Percentiles rank a stretch among this genome's conserved stretches.
Evolutionary conservation across 1,284 basidiomycete species (phyloP).

Genomic region (Sanghuangporus weigelae): DNA sequence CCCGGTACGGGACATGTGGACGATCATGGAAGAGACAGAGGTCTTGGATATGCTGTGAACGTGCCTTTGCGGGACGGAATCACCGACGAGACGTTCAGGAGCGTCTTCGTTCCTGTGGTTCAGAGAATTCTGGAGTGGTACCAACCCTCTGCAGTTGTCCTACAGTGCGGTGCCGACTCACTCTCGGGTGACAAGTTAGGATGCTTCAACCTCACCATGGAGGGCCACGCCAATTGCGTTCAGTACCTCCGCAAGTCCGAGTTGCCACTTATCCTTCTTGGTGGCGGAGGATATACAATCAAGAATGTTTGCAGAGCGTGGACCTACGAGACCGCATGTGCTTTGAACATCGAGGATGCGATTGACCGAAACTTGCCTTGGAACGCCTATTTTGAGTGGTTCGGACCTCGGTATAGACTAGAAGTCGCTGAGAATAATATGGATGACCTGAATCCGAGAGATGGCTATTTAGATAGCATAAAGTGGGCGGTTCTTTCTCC

Average conservation of each 20-base stretch:
- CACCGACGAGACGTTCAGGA: slow-evolving; percentile 76
- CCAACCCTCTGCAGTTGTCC: slow-evolving; percentile 83
- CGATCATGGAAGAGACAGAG: slow-evolving; percentile 82
- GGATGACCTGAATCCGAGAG: slow-evolving; percentile 87
- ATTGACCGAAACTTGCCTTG: slow-evolving; percentile 86
- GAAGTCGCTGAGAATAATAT: slow-evolving; percentile 91
- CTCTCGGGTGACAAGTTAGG: slow-evolving; percentile 95
- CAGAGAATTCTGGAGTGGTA: slow-evolving; percentile 88
- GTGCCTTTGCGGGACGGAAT: slow-evolving; percentile 94
- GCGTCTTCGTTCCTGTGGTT: slow-evolving; percentile 87
- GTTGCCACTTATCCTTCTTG: slow-evolving; percentile 87
- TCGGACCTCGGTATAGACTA: slow-evolving; percentile 91
- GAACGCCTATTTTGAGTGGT: slow-evolving; percentile 98
- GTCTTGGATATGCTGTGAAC: slow-evolving; percentile 90
- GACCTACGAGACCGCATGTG: slow-evolving; percentile 96
- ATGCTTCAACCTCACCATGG: slow-evolving; percentile 94
- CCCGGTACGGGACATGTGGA: slow-evolving; percentile 89
- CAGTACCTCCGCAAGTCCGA: slow-evolving; percentile 82
- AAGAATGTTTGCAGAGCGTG: slow-evolving; percentile 95
- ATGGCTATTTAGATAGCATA: slow-evolving; percentile 78
- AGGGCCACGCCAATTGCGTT: slow-evolving; percentile 91
- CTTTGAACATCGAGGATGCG: slow-evolving; percentile 75
- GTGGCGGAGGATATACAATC: slow-evolving; percentile 95
- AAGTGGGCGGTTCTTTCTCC: slow-evolving; percentile 43
- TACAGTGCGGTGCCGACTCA: slow-evolving; percentile 97